These are phyloP conservation scores for Corinectria fuckeliana DNA, from an alignment of 2,329 filamentous ascomycete genomes.

Conservation along the genomic window DNA sequence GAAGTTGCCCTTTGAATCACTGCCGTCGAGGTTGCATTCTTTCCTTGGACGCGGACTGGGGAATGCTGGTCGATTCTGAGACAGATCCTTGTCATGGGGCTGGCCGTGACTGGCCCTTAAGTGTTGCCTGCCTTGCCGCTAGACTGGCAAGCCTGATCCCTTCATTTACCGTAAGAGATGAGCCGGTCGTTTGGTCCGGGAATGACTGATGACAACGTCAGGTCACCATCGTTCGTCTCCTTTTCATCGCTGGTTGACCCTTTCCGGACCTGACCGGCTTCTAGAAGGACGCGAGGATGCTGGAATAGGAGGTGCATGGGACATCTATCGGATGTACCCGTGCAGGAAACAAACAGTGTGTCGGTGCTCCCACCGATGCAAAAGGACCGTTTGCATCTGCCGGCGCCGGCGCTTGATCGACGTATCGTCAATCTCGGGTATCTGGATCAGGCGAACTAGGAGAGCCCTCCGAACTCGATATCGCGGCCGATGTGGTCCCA, in stretches of 20 bases:
- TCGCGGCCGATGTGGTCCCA: slow-evolving; percentile 6
- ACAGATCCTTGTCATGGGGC: slow-evolving; percentile 29
- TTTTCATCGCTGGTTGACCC: slow-evolving; percentile 18
- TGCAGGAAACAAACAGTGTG: slow-evolving; percentile 21
- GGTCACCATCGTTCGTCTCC: slow-evolving; percentile 20
- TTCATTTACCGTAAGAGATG: slow-evolving; percentile 35
- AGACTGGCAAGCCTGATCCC: slow-evolving; percentile 22
- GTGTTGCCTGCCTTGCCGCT: slow-evolving; percentile 22
- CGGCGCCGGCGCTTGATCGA: slow-evolving; percentile 35
- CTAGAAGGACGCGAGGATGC: slow-evolving; percentile 30
- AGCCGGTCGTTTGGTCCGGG: slow-evolving; percentile 11
- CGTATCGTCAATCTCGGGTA: slow-evolving; percentile 40
- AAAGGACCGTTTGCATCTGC: slow-evolving; percentile 22
- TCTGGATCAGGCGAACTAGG: slow-evolving; percentile 29
- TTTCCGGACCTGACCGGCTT: slow-evolving; percentile 21
- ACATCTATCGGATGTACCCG: slow-evolving; percentile 25
- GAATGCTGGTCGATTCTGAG: slow-evolving; percentile 40
- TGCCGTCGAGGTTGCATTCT: slow-evolving; percentile 37
- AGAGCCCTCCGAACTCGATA: slow-evolving; percentile 18
- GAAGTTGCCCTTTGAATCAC: slow-evolving; percentile 18
- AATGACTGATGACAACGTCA: slow-evolving; percentile 18
- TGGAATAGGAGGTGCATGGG: slow-evolving; percentile 21
- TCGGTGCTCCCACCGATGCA: slow-evolving; percentile 13
- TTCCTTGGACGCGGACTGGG: slow-evolving; percentile 31
- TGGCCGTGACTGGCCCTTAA: slow-evolving; percentile 15